Evolutionary conservation across 2,329 filamentous ascomycete species (phyloP).

Genomic region (Neofusicoccum parvum): DNA sequence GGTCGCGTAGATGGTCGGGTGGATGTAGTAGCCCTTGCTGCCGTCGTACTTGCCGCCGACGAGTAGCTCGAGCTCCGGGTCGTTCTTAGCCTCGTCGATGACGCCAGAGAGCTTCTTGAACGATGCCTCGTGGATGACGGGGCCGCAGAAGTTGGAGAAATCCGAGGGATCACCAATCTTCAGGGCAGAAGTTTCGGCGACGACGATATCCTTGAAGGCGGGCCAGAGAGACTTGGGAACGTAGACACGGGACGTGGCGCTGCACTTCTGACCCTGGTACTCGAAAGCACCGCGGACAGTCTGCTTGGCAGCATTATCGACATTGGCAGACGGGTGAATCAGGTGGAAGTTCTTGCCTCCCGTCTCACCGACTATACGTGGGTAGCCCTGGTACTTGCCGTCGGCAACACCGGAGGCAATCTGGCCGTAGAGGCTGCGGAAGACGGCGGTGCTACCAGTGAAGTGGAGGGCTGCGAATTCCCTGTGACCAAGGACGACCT

Average conservation of each 20-base stretch:
- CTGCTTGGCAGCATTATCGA: conserved; percentile 77
- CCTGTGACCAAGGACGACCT: conserved; percentile 71
- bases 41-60: conserved; percentile 77
- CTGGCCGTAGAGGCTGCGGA: conserved; percentile 83
- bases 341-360: conserved; percentile 94
- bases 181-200: conserved; percentile 69
- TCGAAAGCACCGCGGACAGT: conserved; percentile 87
- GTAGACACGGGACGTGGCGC: conserved; percentile 79
- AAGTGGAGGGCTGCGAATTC: conserved; percentile 92
- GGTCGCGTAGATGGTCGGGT: conserved; percentile 80
- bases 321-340: conserved; percentile 74
- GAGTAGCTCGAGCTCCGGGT: conserved; percentile 71
- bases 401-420: conserved; percentile 81
- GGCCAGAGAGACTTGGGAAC: conserved; percentile 75
- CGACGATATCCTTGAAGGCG: conserved; percentile 67
- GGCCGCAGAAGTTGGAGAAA: conserved; percentile 79
- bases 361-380: conserved; percentile 86
- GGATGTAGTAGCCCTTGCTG: conserved; percentile 78
- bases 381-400: conserved; percentile 81
- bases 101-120: conserved; percentile 79
- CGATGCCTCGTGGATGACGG: conserved; percentile 79
- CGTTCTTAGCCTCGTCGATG: conserved; percentile 79
- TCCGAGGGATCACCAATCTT: conserved; percentile 71
- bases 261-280: conserved; percentile 91
- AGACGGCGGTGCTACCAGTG: conserved; percentile 89